Conservation (phyloP, 306 rosid species). For the Cajanus cajan region DNA sequence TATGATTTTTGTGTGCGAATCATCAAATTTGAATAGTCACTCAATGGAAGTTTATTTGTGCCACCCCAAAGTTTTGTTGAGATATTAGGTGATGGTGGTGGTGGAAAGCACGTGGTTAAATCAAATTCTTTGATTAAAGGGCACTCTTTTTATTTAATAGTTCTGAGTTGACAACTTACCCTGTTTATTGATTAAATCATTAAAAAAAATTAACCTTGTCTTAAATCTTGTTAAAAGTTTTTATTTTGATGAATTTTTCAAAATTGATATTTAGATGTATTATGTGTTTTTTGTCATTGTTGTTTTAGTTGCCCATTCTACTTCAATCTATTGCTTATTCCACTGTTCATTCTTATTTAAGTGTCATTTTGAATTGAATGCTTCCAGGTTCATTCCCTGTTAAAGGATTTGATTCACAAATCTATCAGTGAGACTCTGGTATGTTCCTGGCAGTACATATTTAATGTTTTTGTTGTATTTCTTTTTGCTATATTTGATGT, state of each 20-base stretch:
- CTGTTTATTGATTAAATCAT: neutral
- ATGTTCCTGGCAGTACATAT: constrained; percentile 33
- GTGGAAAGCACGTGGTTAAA: constrained; percentile 9
- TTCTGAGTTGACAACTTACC: neutral
- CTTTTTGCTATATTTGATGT: constrained; percentile 22
- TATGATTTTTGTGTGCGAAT: constrained; percentile 37
- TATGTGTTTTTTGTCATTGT: neutral
- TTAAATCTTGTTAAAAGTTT: neutral
- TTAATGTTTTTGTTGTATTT: constrained; percentile 18
- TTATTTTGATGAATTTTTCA: neutral
- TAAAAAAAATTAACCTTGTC: neutral
- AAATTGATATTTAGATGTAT: neutral
- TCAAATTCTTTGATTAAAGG: constrained; percentile 6
- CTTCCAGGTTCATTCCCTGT: constrained; percentile 73
- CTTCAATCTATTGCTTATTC: neutral
- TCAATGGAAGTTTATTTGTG: neutral
- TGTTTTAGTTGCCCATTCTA: neutral
- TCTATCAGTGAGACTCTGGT: constrained; percentile 81
- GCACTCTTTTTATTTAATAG: neutral
- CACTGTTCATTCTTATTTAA: constrained; percentile 19
- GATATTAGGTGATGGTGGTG: neutral
- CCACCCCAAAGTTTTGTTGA: neutral
- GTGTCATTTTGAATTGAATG: constrained; percentile 25
- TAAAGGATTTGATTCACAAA: constrained; percentile 90
- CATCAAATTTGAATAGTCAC: neutral